Evolutionary conservation across 805 yeast genomes (phyloP), one percentile per base, ranked within the genome.

Genomic region (Scheffersomyces ergatensis): DNA sequence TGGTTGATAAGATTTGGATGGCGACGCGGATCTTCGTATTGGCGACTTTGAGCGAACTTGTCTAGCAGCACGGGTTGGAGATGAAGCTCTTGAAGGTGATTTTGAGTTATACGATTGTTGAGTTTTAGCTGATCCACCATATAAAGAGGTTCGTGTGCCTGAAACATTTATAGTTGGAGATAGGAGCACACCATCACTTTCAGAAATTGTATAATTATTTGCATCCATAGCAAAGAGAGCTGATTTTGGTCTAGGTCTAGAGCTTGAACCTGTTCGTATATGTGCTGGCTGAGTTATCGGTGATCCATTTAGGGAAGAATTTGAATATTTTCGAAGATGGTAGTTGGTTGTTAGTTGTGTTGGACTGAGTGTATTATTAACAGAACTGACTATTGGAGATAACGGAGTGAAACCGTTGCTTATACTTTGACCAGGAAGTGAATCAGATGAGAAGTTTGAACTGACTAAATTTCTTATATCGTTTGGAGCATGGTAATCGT

Each of bases 391-490:
- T 6, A 32, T 18, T 4, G 34, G 34, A 18, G 34, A 32, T 16
- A 18, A 8, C 7, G 32, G 18, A 29, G 18, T n/a, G 15, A 14
- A 29, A 6, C 29, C 29, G 13, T 25, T 25, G 15, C 11, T 29
- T 15, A 14, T 14, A 29, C 5, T 17, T 8, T n/a, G 6, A 13
- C 39, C 52, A 14, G 45, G 45, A 4, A 64, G 34, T 1, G 70
- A 65, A 32, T 66, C 71, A 2, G 68, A 47, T 8, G 71, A 65
- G 48, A 70, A 70, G 48, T 70, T 70, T 34, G 70, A 64, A 40
- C 72, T 65, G 13, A 62, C 60, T 16, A 69, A 50, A 33, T 49
- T 53, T 3, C 57, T 43, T n/a, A 67, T 43, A 47, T 61, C 65
- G 12, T 57, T 48, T n/a, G 40, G 26, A 27, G 42, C 45, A 17